Percentiles rank a stretch among this genome's conserved stretches.
These are phyloP conservation scores for Tolypocladium guangdongense DNA, from an alignment of 2,329 filamentous ascomycete species.

Conservation along the genomic window DNA sequence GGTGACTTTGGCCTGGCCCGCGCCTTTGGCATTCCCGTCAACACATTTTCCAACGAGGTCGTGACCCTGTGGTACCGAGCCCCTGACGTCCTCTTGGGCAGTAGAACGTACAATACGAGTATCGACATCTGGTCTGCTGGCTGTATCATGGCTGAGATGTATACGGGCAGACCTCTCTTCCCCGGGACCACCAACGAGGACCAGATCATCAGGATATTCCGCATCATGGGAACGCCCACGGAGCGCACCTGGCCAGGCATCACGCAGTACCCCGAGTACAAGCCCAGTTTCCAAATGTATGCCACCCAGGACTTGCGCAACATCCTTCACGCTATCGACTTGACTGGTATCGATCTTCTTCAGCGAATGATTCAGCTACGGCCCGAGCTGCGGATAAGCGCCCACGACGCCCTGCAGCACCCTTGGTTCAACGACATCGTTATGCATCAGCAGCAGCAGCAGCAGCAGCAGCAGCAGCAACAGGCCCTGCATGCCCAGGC, in stretches of 20 bases:
- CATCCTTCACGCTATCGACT: slow-evolving; percentile 85
- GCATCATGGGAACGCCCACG: slow-evolving; percentile 94
- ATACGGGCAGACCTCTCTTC: slow-evolving; percentile 88
- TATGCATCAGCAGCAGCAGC: slow-evolving; percentile 40
- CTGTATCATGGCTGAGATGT: slow-evolving; percentile 99
- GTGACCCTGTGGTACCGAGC: slow-evolving; percentile 97
- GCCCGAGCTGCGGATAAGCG: slow-evolving; percentile 84
- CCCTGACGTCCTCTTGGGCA: slow-evolving; percentile 87
- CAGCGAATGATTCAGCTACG: slow-evolving; percentile 85
- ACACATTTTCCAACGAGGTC: slow-evolving; percentile 96
- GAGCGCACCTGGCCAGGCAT: slow-evolving; percentile 95
- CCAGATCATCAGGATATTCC: slow-evolving; percentile 92
- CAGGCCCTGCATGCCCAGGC: slow-evolving; percentile 31
- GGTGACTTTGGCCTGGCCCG: slow-evolving; percentile 91
- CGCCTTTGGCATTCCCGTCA: slow-evolving; percentile 93
- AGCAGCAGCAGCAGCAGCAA: slow-evolving; percentile 20
- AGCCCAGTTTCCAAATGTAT: slow-evolving; percentile 87
- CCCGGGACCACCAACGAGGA: slow-evolving; percentile 98
- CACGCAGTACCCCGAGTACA: slow-evolving; percentile 93
- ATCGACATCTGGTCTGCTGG: slow-evolving; percentile 99
- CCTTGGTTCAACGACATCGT: slow-evolving; percentile 81
- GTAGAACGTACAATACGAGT: slow-evolving; percentile 96
- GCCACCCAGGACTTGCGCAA: slow-evolving; percentile 80
- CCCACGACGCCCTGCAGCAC: slow-evolving; percentile 75
- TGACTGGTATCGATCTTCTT: slow-evolving; percentile 74